Base-by-base conservation (phyloP, 2,329 filamentous ascomycete genomes). In the Lasiodiplodia citricola region DNA sequence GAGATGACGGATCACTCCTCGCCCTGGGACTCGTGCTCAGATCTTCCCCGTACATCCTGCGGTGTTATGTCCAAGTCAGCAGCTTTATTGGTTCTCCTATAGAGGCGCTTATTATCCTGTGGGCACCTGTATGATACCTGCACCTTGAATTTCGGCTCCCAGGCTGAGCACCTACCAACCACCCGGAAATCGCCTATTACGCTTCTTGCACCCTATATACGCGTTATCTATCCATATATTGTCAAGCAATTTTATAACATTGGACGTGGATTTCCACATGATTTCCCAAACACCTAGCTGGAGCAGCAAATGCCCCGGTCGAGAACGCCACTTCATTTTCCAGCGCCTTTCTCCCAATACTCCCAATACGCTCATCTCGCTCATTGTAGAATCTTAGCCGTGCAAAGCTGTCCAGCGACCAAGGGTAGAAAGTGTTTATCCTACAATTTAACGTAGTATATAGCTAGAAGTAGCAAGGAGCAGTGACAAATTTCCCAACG, bases 71-170 rank as follows among this genome's bases (percentile, higher is more conserved):
- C 10, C 25, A 35, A 64, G 51, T 23, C 28, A 64, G 25, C 13
- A 52, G n/a, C n/a, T 31, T 64, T 18, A 64, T 64, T 52, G 2
- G 31, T 1, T 18, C 31, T 52, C 28, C n/a, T 21, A 64, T 52
- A 52, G 35, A 7, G 21, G 18, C 25, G 7, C 44, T n/a, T 47
- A 21, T 47, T 28, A 28, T 37, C 31, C 21, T 38, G 55, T 35
- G 10, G 35, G 23, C 5, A 41, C 7, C 23, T n/a, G 13, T 14
- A 35, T 13, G 21, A 25, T 35, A 35, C 13, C 14, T 21, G 41
- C 41, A 38, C 47, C 44, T 64, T 52, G 25, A 64, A 64, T 64
- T 38, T 52, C 60, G 44, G 60, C 44, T 51, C n/a, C 14, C 21
- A 21, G 23, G 16, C 21, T 18, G n/a, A 25, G 44, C 60, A 52